Evolutionary conservation across 2,329 filamentous ascomycete species (phyloP).

Genomic region (Botryotinia globosa): DNA sequence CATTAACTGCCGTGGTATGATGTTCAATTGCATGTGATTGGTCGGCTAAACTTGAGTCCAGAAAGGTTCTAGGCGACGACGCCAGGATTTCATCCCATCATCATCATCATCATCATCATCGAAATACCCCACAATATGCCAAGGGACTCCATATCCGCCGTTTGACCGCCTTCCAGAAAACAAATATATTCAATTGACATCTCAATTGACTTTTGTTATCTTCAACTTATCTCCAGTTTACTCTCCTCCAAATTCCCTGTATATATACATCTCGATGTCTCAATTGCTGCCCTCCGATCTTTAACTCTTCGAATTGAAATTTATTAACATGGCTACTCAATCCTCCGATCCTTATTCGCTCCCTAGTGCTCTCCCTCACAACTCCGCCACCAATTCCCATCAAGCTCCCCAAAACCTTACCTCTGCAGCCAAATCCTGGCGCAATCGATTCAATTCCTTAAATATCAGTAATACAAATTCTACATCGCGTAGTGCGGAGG

Average conservation of each 20-base stretch:
- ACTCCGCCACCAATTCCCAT: conserved; percentile 12
- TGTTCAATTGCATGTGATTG: not conserved
- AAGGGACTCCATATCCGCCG: not conserved
- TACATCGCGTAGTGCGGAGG: not conserved
- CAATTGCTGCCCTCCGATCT: not conserved
- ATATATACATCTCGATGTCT: conserved; percentile 6
- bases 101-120: not conserved
- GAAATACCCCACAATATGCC: conserved; percentile 1
- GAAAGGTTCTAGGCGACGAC: not conserved
- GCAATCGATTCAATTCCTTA: conserved; percentile 14
- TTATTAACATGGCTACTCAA: conserved; percentile 13
- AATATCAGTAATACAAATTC: not conserved
- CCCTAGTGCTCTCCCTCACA: conserved; percentile 27
- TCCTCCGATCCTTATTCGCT: conserved; percentile 26
- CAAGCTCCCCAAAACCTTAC: not conserved
- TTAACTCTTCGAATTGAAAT: not conserved
- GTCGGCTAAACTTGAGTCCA: not conserved
- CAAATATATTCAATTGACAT: not conserved
- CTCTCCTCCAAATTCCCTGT: not conserved
- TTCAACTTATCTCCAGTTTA: not conserved
- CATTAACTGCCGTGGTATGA: not conserved
- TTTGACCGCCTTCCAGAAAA: conserved; percentile 6
- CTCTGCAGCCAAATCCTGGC: conserved; percentile 7
- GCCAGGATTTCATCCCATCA: not conserved
- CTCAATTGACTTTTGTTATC: not conserved